Evolutionary conservation across 1,284 basidiomycete species (phyloP).

Genomic region (Takashimella tepidaria): DNA sequence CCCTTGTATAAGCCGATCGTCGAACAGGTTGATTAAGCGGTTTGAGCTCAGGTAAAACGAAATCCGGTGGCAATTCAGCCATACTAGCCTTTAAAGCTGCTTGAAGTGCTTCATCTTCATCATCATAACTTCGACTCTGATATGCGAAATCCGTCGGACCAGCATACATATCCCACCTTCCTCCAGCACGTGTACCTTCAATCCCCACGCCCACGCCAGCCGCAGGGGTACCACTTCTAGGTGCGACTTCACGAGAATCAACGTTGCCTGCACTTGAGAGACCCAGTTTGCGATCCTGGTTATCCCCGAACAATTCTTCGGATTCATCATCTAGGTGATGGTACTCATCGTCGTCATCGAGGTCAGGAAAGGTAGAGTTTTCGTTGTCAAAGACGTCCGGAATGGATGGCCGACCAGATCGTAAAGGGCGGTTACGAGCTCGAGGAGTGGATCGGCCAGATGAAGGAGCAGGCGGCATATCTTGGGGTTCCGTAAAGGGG

Average conservation of each 20-base stretch:
- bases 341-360: conserved; percentile 41
- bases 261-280: too few relatives aligned
- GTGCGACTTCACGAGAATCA: conserved; percentile 14
- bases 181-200: conserved; percentile 2
- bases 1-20: not conserved
- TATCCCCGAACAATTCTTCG: conserved; percentile 18
- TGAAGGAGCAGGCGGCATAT: conserved; percentile 2
- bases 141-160: conserved; percentile 37
- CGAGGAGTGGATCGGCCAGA: not conserved
- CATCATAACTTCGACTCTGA: conserved; percentile 58
- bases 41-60: conserved; percentile 16
- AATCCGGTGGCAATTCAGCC: conserved; percentile 55
- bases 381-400: conserved; percentile 18
- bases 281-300: conserved; percentile 11
- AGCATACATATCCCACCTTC: conserved; percentile 8
- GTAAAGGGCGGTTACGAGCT: not conserved
- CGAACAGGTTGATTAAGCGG: conserved; percentile 23
- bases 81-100: conserved; percentile 78
- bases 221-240: conserved; percentile 2
- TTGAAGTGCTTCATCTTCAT: conserved; percentile 79
- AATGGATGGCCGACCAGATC: not conserved
- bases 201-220: not conserved
- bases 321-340: conserved; percentile 23
- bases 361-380: conserved; percentile 9
- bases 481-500: conserved; percentile 10